Base-by-base conservation (phyloP, 169 alveolate species). In the Eimeria falciformis region DNA sequence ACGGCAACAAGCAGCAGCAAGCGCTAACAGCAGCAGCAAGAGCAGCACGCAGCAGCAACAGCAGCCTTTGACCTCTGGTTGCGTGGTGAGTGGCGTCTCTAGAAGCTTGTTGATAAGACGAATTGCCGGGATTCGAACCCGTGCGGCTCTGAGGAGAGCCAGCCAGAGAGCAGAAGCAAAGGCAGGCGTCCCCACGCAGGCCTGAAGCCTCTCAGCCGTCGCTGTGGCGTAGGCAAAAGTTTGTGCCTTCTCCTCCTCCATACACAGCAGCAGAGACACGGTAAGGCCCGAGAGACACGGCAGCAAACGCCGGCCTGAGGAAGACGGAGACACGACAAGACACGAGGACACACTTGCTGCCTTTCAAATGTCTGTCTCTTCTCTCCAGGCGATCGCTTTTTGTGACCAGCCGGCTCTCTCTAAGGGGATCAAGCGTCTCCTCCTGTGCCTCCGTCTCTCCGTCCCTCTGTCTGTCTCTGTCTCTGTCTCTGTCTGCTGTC, bases 261-360 rank as follows among this genome's bases (percentile, higher is more conserved):
- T 94, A 45, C 97, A 98, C 43, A 96, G 98, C 75, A 96, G 94
- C 23, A 96, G 93, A 91, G 96, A 96, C 40, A 95, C 97, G 37
- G 95, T 75, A 93, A 95, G 93, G 65, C 97, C 98, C 53, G 94
- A 95, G 92, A 96, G 95, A 78, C 87, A 78, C 3, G 87, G 87
- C 3, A 50, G 58, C 68, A 78, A 50, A 23, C 33, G 87, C 37
- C 29, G 25, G 2, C 86, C 86, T 77, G 66, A 6, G 18, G 62
- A 11, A 7, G 62, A 50, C n/a, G 62, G n/a, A 50, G 14, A 14
- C 62, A 14, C 62, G 14, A 50, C 7, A 14, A 14, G n/a, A 50
- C n/a, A 7, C 77, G 96, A 97, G 90, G 97, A 21, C 29, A 23
- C 75, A 65, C n/a, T n/a, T n/a, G n/a, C n/a, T n/a, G n/a, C n/a